Percentiles rank a stretch among this genome's conserved stretches.
Evolutionary conservation across 768 basidiomycete genomes (phyloP).

Genomic region (Suillus cothurnatus): DNA sequence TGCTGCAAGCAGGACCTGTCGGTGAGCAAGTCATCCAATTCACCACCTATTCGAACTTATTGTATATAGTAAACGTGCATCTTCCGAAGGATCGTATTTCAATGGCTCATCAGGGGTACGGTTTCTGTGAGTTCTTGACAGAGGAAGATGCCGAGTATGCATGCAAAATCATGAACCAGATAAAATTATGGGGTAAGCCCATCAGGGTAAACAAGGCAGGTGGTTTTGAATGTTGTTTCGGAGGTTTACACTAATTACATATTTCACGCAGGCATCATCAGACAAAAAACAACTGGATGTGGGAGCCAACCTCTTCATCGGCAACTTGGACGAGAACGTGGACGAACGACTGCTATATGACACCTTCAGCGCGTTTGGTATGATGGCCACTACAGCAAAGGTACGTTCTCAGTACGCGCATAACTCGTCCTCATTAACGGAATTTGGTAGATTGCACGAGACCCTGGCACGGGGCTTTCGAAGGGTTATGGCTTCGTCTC

Average conservation of each 20-base stretch:
- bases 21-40: conserved; percentile 54
- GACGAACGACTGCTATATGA: conserved; percentile 93
- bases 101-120: conserved; percentile 98
- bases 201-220: conserved; percentile 97
- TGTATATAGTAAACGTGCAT: conserved; percentile 84
- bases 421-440: conserved; percentile 9
- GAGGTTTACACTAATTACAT: background rate
- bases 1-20: conserved; percentile 99
- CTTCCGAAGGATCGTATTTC: conserved; percentile 98
- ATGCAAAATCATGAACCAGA: conserved; percentile 99
- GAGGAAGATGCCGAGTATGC: conserved; percentile 99
- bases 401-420: conserved; percentile 33
- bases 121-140: conserved; percentile 98
- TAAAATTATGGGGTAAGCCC: conserved; percentile 98
- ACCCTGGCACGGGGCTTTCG: conserved; percentile 79
- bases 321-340: conserved; percentile 92
- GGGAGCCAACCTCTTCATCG: conserved; percentile 96
- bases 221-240: conserved; percentile 11
- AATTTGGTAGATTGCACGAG: conserved; percentile 78
- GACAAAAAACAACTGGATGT: conserved; percentile 99
- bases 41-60: background rate
- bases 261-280: conserved; percentile 75
- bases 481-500: conserved; percentile 98
- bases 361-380: conserved; percentile 93
- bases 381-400: conserved; percentile 91